Percentiles rank a stretch among this genome's conserved stretches.
These are phyloP conservation scores for Collybiopsis luxurians DNA, from an alignment of 768 basidiomycete species.

Conservation along the genomic window DNA sequence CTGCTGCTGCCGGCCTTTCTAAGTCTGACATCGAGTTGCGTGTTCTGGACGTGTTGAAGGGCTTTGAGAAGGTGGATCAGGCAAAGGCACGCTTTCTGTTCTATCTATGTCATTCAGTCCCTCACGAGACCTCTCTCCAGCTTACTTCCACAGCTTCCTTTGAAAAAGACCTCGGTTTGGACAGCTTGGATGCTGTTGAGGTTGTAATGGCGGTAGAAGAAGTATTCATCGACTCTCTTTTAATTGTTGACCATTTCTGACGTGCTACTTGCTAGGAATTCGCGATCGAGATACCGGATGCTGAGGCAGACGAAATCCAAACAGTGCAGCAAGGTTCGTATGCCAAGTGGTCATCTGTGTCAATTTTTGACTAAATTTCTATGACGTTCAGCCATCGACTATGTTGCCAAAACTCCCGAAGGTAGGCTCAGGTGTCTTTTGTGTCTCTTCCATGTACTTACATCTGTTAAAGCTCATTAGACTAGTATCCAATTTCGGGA, in stretches of 20 bases:
- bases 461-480: conserved; percentile 44
- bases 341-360: conserved; percentile 10
- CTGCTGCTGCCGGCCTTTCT: conserved; percentile 63
- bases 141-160: conserved; percentile 66
- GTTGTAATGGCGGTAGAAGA: conserved; percentile 99
- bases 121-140: conserved; percentile 34
- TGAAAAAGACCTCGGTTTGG: conserved; percentile 81
- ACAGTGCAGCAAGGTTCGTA: conserved; percentile 85
- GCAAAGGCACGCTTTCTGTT: conserved; percentile 49
- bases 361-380: conserved; percentile 8
- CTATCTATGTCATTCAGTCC: neutral
- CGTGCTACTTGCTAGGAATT: conserved; percentile 67
- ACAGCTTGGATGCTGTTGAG: conserved; percentile 96
- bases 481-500: conserved; percentile 31
- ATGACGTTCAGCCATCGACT: conserved; percentile 76
- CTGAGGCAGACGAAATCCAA: conserved; percentile 91
- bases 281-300: conserved; percentile 95
- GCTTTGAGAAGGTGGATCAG: conserved; percentile 85
- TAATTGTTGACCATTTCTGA: neutral
- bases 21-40: conserved; percentile 69
- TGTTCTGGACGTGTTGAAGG: conserved; percentile 80
- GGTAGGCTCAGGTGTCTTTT: conserved; percentile 39
- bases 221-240: conserved; percentile 32
- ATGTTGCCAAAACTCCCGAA: conserved; percentile 90
- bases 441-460: conserved; percentile 11